Base-by-base conservation (phyloP, 441 rosid species). In the Sinapis alba region DNA sequence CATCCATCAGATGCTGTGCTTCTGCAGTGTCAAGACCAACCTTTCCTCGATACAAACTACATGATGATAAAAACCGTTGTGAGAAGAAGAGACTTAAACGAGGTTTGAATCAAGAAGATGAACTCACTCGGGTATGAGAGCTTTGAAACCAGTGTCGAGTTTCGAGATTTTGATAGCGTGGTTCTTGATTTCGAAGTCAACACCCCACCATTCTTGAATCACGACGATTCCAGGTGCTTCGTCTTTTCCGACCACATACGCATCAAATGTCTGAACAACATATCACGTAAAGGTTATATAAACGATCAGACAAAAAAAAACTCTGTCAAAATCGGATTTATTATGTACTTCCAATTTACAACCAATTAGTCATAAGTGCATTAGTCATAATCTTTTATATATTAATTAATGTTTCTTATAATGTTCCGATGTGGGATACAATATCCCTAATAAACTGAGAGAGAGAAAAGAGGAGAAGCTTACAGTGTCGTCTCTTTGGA, bases 181-280 rank as follows among this genome's bases (percentile, higher is more conserved):
- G 81, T 95, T 92, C 84, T 93, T 95, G 85, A 92, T 83, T 87
- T 95, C 98, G 61, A 80, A 95, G 78, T 95, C 99, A 79, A 92
- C 96, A 60, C 99, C 99, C 97, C 99, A 95, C 98, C 99, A 95
- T 79, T 95, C 99, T 66, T 95, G 99, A 60, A 95, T 78, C 79
- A 95, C 97, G 16, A 95, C 93, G 50, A 95, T 85, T 45, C 99
- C 99, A 0, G 97, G 97, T 16, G 96, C 97, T 60, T 86, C 89
- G 21, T 91, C 97, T 86, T 91, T 89, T 41, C 99, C 97, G 23
- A 95, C 89, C 62, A 94, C 90, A 64, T 89, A 94, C 0, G 97
- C 99, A 75, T 94, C 97, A 83, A 92, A 92, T 16, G 89, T 82
- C 99, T 94, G 77, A 70, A 71, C 70, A 63, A 65, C 12, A 76